A percentile compares a stretch with the other conserved stretches of the same genome.
Conservation (phyloP, 768 basidiomycete species). For the Psilocybe azurescens region DNA sequence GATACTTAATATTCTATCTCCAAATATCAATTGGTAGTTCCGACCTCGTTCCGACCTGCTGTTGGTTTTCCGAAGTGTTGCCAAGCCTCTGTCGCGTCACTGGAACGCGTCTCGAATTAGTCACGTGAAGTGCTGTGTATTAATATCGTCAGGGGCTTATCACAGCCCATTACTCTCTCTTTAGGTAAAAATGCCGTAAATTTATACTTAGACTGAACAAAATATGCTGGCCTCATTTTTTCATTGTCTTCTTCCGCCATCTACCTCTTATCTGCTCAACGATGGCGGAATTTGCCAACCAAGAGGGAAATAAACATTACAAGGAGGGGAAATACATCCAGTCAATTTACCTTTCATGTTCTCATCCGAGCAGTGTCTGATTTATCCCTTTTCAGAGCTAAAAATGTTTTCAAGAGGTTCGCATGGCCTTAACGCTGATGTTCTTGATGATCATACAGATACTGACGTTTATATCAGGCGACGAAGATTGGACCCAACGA, state of each 20-base stretch:
- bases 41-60: too few relatives aligned
- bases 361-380: background rate
- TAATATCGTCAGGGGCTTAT: too few relatives aligned
- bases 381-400: background rate
- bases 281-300: conserved; percentile 15
- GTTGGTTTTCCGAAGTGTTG: too few relatives aligned
- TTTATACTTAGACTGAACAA: too few relatives aligned
- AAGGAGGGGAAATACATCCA: conserved; percentile 6
- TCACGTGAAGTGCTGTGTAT: too few relatives aligned
- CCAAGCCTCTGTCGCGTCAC: too few relatives aligned
- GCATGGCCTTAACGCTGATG: background rate
- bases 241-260: background rate
- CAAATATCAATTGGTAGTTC: too few relatives aligned
- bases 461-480: background rate
- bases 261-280: background rate
- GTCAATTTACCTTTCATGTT: background rate
- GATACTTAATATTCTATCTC: too few relatives aligned
- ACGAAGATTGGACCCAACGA: conserved; percentile 10
- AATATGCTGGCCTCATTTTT: background rate
- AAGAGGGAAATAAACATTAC: conserved; percentile 11
- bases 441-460: background rate
- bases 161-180: too few relatives aligned
- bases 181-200: too few relatives aligned
- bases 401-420: conserved; percentile 7
- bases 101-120: too few relatives aligned